Conservation (phyloP, 768 basidiomycete species). For the Russula sp. region DNA sequence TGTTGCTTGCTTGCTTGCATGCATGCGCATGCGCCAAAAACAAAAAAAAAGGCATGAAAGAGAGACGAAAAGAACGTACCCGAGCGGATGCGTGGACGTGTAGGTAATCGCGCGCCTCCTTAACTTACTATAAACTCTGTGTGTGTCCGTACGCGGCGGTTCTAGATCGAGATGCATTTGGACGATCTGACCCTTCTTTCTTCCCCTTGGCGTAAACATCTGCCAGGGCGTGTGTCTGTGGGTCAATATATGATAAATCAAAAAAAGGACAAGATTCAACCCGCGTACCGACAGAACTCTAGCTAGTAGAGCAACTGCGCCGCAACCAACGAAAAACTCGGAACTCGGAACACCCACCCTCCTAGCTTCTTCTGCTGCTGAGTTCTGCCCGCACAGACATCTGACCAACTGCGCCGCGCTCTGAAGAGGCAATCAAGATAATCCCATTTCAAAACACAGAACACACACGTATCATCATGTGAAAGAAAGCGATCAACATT, state of each 20-base stretch:
- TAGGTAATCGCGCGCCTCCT: conserved; percentile 17
- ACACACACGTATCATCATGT: too few species aligned
- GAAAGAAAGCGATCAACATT: too few species aligned
- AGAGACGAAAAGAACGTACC: neutral
- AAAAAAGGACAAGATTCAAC: neutral
- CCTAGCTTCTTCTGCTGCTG: too few species aligned
- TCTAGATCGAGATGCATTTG: conserved; percentile 5
- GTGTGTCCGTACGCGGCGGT: neutral
- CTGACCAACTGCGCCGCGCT: too few species aligned
- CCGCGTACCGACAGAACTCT: neutral
- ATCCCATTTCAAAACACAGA: too few species aligned
- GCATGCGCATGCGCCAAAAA: neutral
- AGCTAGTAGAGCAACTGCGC: neutral
- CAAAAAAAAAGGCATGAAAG: neutral
- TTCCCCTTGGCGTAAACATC: neutral
- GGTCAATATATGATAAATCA: neutral
- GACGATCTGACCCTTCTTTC: neutral
- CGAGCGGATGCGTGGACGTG: conserved; percentile 3
- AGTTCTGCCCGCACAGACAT: too few species aligned
- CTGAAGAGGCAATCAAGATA: too few species aligned
- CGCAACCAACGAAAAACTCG: neutral
- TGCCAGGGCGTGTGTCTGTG: neutral
- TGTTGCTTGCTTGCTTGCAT: too few species aligned
- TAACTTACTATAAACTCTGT: too few species aligned
- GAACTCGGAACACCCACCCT: too few species aligned